phyloP scores from a whole-genome alignment of 768 basidiomycete genomes.

The Mrakia gelida region DNA sequence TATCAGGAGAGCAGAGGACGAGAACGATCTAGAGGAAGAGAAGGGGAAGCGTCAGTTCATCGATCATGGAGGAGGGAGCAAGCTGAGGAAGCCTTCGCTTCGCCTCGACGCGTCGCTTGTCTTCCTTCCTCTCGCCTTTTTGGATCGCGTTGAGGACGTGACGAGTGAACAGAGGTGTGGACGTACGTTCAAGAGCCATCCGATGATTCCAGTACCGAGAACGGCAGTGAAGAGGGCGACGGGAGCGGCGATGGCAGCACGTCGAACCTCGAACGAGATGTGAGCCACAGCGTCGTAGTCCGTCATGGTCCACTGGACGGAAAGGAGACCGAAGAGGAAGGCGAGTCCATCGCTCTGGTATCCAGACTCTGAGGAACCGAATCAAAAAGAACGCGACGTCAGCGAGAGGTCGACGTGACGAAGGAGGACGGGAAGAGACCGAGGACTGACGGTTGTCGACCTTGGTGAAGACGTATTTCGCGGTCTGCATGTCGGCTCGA shows the following conservation, averaged over 20 bases:
- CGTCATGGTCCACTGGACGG: conserved; percentile 68
- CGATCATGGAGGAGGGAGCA: not conserved
- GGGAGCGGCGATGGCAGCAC: conserved; percentile 70
- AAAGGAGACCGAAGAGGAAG: conserved; percentile 76
- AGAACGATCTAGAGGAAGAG: conserved; percentile 55
- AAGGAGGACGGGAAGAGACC: not conserved
- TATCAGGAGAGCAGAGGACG: conserved; percentile 69
- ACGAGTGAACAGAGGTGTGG: too few species aligned
- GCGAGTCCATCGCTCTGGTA: conserved; percentile 73
- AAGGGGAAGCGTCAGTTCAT: not conserved
- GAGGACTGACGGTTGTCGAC: conserved; percentile 53
- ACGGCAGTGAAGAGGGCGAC: conserved; percentile 62
- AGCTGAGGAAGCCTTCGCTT: not conserved
- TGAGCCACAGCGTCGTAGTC: conserved; percentile 42
- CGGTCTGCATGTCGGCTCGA: conserved; percentile 71
- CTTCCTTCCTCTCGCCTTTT: too few species aligned
- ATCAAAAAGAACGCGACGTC: not conserved
- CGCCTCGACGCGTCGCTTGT: too few species aligned
- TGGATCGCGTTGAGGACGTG: too few species aligned
- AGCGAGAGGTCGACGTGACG: not conserved
- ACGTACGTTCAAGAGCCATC: conserved; percentile 70
- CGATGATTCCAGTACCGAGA: conserved; percentile 55
- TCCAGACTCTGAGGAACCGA: conserved; percentile 54
- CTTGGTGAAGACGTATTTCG: conserved; percentile 71
- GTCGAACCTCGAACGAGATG: conserved; percentile 67